Base-by-base conservation (phyloP, 495 filamentous ascomycete genomes). In the Bacidia gigantensis region DNA sequence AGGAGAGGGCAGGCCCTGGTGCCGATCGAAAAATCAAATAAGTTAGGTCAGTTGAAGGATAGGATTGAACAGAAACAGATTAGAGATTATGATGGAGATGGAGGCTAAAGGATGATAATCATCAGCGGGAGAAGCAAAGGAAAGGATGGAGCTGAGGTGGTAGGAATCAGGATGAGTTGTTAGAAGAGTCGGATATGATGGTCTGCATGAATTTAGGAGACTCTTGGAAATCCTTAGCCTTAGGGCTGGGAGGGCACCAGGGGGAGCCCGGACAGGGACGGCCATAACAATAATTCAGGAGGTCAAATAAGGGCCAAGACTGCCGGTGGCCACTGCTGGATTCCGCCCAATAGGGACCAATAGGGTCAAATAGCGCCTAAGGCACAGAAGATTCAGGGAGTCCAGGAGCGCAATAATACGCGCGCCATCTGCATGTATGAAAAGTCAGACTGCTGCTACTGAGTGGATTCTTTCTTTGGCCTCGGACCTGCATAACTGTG, bases 81-180 rank as follows among this genome's bases (percentile, higher is more conserved):
- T 53, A 53, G 43, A 46, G 47, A 50, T 53, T 53, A 53, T 57
- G 52, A 26, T n/a, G 29, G 32, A 35, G 47, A 50, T 50, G 47
- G 25, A 38, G n/a, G 26, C 26, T 21, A 9, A 17, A 44, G 20
- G 41, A 44, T n/a, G 26, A 18, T 38, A 50, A 48, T n/a, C n/a
- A n/a, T n/a, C 49, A 47, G 54, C 22, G 46, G 39, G 12, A 26
- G 35, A 39, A 53, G 46, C 14, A 24, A 29, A 35, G 29, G 29
- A 35, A 35, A 35, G 14, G 29, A 35, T 35, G 29, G 14, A 35
- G 29, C 5, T 7, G 29, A 14, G 14, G 29, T n/a, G 29, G 14
- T 35, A 14, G 29, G 29, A 14, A 35, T 35, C 14, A 14, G 29
- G 29, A 35, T 35, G n/a, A n/a, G n/a, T n/a, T n/a, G n/a, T n/a